phyloP scores from a whole-genome alignment of 345 rosid species.

The Euphorbia peplus region DNA sequence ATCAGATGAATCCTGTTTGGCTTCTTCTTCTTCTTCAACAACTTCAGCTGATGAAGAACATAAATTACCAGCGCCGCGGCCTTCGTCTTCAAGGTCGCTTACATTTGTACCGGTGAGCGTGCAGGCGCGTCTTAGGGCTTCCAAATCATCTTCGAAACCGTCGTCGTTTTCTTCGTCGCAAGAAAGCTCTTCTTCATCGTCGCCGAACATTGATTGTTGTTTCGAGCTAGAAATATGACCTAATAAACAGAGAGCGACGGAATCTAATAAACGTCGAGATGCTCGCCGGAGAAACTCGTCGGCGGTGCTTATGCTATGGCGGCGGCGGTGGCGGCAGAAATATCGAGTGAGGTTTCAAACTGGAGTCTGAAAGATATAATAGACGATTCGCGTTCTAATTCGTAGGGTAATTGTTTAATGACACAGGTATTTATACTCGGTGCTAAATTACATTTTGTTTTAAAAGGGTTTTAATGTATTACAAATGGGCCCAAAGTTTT shows the following conservation, averaged over 20 bases:
- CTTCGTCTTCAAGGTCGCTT: constrained; percentile 17
- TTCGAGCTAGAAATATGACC: background rate
- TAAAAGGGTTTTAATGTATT: too few species aligned
- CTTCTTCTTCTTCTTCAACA: constrained; percentile 13
- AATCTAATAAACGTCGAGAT: background rate
- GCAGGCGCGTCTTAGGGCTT: constrained; percentile 75
- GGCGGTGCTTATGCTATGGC: too few species aligned
- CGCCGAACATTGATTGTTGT: constrained; percentile 23
- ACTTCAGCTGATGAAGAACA: constrained; percentile 1
- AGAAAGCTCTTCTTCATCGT: constrained; percentile 33
- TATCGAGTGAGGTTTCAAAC: too few species aligned
- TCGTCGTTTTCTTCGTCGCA: constrained; percentile 42
- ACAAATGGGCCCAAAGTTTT: too few species aligned
- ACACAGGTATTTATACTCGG: too few species aligned
- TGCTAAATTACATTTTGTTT: too few species aligned
- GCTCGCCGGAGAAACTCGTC: background rate
- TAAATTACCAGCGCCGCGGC: constrained; percentile 3
- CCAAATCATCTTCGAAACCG: constrained; percentile 63
- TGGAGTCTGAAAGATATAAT: too few species aligned
- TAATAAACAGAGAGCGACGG: background rate
- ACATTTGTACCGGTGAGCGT: constrained; percentile 45
- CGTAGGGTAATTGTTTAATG: too few species aligned
- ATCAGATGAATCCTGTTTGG: constrained; percentile 2
- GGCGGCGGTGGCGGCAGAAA: too few species aligned
- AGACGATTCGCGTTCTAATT: too few species aligned